Conservation (phyloP, 495 filamentous ascomycete genomes). For the Daldinia childiae region DNA sequence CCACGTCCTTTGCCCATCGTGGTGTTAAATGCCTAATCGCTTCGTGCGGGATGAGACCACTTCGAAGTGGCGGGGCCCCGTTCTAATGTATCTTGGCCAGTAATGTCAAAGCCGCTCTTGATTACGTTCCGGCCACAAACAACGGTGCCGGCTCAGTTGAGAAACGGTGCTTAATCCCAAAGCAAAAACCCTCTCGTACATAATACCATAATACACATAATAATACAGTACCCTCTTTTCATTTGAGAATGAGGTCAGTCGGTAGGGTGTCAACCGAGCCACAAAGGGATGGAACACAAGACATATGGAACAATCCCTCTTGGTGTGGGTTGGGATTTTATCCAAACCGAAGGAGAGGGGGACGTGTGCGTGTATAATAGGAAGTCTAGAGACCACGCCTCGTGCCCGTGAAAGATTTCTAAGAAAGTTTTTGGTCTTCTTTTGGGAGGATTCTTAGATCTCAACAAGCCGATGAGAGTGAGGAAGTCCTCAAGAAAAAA, state of each 20-base stretch:
- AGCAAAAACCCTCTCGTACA: constrained; percentile 29
- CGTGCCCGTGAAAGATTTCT: constrained; percentile 30
- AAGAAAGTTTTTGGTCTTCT: constrained; percentile 31
- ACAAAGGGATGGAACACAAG: constrained; percentile 37
- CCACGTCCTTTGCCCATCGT: constrained; percentile 36
- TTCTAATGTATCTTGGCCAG: constrained; percentile 30
- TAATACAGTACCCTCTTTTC: constrained; percentile 34
- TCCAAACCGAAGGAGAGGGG: constrained; percentile 9
- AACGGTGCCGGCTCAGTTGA: constrained; percentile 30
- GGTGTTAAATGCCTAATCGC: constrained; percentile 36
- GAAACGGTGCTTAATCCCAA: constrained; percentile 28
- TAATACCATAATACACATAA: constrained; percentile 35
- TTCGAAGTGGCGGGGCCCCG: constrained; percentile 34
- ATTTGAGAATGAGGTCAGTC: constrained; percentile 28
- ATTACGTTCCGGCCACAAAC: constrained; percentile 35
- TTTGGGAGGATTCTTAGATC: constrained; percentile 29
- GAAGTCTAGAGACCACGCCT: constrained; percentile 34
- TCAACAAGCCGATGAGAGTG: constrained; percentile 19
- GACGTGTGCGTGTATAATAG: constrained; percentile 42
- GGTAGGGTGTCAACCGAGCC: constrained; percentile 42
- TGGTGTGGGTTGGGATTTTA: constrained; percentile 20
- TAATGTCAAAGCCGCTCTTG: constrained; percentile 26
- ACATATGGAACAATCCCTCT: constrained; percentile 13
- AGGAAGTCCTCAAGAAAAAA: constrained; percentile 15
- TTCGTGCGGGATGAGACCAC: constrained; percentile 41